phyloP scores from a whole-genome alignment of 305 asterid species.

The Withania somnifera region DNA sequence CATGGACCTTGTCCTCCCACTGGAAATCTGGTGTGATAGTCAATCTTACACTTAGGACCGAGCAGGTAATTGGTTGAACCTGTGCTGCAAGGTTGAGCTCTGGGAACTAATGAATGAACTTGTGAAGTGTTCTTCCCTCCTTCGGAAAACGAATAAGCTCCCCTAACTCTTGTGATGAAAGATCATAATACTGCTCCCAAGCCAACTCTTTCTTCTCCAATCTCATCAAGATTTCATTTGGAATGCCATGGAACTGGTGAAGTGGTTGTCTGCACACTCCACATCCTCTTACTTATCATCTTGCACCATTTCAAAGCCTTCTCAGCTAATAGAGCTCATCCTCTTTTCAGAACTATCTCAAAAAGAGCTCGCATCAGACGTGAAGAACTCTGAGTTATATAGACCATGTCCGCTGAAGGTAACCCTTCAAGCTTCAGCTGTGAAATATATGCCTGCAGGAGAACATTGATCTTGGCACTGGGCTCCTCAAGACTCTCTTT shows the following conservation, averaged over 20 bases:
- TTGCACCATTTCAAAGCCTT: slow-evolving; percentile 89
- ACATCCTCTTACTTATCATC: slow-evolving; percentile 86
- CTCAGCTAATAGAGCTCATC: slow-evolving; percentile 86
- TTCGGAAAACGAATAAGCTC: slow-evolving; percentile 71
- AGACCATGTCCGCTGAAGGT: slow-evolving; percentile 92
- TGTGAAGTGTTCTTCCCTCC: slow-evolving; percentile 75
- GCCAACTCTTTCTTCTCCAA: slow-evolving; percentile 88
- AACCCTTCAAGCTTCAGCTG: slow-evolving; percentile 96
- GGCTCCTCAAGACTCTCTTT: slow-evolving; percentile 93
- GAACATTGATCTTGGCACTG: slow-evolving; percentile 87
- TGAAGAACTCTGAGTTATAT: slow-evolving; percentile 91
- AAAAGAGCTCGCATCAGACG: slow-evolving; percentile 87
- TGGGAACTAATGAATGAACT: slow-evolving; percentile 84
- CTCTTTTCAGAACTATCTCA: slow-evolving; percentile 83
- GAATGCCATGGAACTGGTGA: slow-evolving; percentile 86
- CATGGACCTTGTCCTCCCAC: slow-evolving; percentile 97
- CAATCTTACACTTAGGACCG: slow-evolving; percentile 73
- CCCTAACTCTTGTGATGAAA: slow-evolving; percentile 84
- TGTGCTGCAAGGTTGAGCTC: slow-evolving; percentile 84
- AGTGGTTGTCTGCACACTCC: slow-evolving; percentile 99
- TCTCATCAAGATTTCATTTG: slow-evolving; percentile 69
- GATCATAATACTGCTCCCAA: slow-evolving; percentile 91
- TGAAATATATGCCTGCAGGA: slow-evolving; percentile 90
- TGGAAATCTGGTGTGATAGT: slow-evolving; percentile 83
- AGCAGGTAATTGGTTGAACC: slow-evolving; percentile 87